Evolutionary conservation across 176 grass and related monocot species (phyloP).

Genomic region (Olyra latifolia): DNA sequence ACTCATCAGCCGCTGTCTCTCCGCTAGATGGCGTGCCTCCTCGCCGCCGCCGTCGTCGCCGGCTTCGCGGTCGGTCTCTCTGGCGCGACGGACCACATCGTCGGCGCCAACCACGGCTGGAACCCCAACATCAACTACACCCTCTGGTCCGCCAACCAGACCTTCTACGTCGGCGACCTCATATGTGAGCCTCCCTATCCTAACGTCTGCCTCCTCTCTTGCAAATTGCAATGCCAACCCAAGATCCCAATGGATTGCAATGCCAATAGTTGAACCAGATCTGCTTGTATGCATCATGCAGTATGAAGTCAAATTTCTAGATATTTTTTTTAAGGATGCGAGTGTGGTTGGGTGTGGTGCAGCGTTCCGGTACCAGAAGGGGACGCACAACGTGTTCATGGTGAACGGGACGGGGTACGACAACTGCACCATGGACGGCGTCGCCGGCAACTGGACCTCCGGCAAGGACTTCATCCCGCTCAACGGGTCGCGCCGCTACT

Average conservation of each 20-base stretch:
- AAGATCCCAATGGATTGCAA: too few species aligned
- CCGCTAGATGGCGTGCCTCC: conserved; percentile 21
- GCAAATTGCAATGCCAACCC: too few species aligned
- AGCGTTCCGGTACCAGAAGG: conserved; percentile 88
- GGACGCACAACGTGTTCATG: conserved; percentile 81
- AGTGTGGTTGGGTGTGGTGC: background rate
- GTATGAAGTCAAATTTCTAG: too few species aligned
- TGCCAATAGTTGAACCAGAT: too few species aligned
- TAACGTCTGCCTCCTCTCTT: background rate
- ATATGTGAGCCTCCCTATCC: conserved; percentile 48
- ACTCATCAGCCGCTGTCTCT: too few species aligned
- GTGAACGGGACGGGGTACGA: conserved; percentile 90
- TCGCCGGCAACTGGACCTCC: conserved; percentile 88
- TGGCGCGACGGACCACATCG: conserved; percentile 82
- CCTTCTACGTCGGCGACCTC: conserved; percentile 75
- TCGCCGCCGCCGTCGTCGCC: conserved; percentile 19
- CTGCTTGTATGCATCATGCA: too few species aligned
- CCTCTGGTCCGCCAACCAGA: conserved; percentile 83
- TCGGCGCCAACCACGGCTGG: conserved; percentile 79
- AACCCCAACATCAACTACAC: conserved; percentile 96
- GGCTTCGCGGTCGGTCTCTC: background rate
- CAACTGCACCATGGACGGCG: conserved; percentile 79
- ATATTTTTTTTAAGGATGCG: too few species aligned
- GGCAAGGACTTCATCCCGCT: conserved; percentile 89
- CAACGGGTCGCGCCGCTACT: conserved; percentile 49